A percentile compares a stretch with the other conserved stretches of the same genome.
These are phyloP conservation scores for Plasmopara halstedii DNA, from an alignment of 352 stramenopile species.

Conservation along the genomic window DNA sequence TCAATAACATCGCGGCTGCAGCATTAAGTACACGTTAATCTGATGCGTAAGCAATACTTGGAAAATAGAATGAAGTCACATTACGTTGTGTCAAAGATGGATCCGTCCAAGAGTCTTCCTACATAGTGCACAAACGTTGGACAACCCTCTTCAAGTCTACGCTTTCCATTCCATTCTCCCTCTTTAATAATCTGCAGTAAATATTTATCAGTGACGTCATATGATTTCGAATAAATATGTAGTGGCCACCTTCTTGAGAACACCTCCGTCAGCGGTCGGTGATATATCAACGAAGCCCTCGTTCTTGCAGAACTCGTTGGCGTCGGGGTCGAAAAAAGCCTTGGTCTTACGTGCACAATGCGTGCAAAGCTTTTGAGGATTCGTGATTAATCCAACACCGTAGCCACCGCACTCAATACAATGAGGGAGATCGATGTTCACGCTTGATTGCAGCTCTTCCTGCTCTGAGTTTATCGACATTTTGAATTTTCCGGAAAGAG, in stretches of 20 bases:
- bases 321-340: slow-evolving; percentile 74
- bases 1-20: slow-evolving; percentile 68
- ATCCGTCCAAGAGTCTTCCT: slow-evolving; percentile 66
- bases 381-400: slow-evolving; percentile 60
- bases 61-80: slow-evolving; percentile 1
- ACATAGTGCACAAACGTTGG: slow-evolving; percentile 85
- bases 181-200: slow-evolving; percentile 44
- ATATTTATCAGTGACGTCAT: too few species aligned
- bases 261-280: slow-evolving; percentile 52
- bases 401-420: slow-evolving; percentile 65
- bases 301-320: slow-evolving; percentile 50
- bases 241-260: slow-evolving; percentile 78
- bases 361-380: slow-evolving; percentile 59
- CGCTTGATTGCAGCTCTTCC: not conserved
- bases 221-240: too few species aligned
- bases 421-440: slow-evolving; percentile 31
- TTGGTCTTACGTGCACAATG: slow-evolving; percentile 63
- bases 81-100: slow-evolving; percentile 84
- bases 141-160: slow-evolving; percentile 69
- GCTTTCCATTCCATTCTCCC: slow-evolving; percentile 29
- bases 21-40: not conserved
- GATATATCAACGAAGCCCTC: slow-evolving; percentile 82
- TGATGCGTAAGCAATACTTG: not conserved
- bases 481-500: too few species aligned
- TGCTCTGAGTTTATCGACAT: too few species aligned